Evolutionary conservation across 169 alveolate genomes (phyloP).

Genomic region (Fabrea salina): DNA sequence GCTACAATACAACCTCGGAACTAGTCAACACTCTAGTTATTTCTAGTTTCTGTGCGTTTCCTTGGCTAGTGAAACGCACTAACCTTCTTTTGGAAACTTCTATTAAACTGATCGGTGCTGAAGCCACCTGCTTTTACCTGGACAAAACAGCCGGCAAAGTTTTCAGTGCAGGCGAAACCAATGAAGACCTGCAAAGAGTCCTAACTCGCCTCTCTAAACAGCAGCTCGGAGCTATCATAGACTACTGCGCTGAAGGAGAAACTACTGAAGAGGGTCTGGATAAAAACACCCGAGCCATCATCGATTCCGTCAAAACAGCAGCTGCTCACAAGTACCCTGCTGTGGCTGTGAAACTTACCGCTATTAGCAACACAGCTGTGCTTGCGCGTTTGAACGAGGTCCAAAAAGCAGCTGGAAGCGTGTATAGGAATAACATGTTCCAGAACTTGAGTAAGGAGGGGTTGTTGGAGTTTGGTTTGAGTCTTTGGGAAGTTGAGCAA

Average conservation of each 20-base stretch:
- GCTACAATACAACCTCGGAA: not conserved
- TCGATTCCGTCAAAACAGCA: not conserved
- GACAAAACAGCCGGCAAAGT: not conserved
- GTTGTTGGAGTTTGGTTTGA: not conserved
- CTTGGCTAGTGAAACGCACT: not conserved
- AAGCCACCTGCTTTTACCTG: not conserved
- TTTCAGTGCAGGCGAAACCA: conserved; percentile 27
- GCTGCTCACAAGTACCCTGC: not conserved
- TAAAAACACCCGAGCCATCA: not conserved
- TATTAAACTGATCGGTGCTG: not conserved
- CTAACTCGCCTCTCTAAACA: not conserved
- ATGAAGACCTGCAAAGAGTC: not conserved
- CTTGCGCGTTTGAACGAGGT: not conserved
- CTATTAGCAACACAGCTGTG: not conserved
- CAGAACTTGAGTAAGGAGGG: not conserved
- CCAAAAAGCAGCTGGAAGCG: not conserved
- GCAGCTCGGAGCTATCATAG: not conserved
- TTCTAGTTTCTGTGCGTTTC: not conserved
- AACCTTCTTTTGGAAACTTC: not conserved
- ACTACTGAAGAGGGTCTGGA: conserved; percentile 6
- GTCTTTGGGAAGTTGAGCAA: not conserved
- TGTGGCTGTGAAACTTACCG: conserved; percentile 7
- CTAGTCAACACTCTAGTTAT: not conserved
- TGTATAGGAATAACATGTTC: not conserved
- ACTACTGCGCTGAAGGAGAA: conserved; percentile 28